A percentile compares a stretch with the other conserved stretches of the same genome.
Evolutionary conservation across 345 rosid species (phyloP).

Genomic region (Rhodomyrtus tomentosa): DNA sequence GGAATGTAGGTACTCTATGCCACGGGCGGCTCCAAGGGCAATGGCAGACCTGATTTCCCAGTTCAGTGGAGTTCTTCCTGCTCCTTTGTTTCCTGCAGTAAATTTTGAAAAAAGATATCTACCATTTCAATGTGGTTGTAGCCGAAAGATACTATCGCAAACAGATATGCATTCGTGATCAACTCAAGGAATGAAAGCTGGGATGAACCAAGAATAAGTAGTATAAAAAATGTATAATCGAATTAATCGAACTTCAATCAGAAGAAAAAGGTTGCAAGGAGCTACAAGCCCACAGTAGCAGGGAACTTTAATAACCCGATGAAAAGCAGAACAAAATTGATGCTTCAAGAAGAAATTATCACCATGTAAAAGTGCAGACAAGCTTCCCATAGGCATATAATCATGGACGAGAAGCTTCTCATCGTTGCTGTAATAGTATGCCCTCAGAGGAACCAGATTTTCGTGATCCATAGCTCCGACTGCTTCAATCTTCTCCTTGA

Average conservation of each 20-base stretch:
- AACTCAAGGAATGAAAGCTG: neutral
- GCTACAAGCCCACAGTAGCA: neutral
- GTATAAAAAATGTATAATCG: neutral
- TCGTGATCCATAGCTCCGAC: slow-evolving; percentile 93
- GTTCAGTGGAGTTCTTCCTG: slow-evolving; percentile 38
- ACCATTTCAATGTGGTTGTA: neutral
- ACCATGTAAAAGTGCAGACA: slow-evolving; percentile 95
- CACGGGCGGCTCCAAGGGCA: slow-evolving; percentile 39
- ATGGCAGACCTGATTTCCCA: slow-evolving; percentile 31
- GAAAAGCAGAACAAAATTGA: neutral
- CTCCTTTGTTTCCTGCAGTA: slow-evolving; percentile 32
- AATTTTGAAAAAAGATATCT: neutral
- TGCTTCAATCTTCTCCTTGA: slow-evolving; percentile 78
- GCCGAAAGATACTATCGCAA: neutral
- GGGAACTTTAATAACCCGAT: neutral
- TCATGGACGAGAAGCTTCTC: slow-evolving; percentile 96
- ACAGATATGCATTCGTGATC: neutral
- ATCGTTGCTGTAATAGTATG: slow-evolving; percentile 85
- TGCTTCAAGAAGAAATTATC: slow-evolving; percentile 1
- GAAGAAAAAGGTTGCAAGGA: neutral
- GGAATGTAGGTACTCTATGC: slow-evolving; percentile 34
- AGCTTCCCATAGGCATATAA: slow-evolving; percentile 98
- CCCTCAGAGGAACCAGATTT: slow-evolving; percentile 76
- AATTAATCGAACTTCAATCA: neutral
- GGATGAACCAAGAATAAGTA: neutral